A percentile compares a stretch with the other conserved stretches of the same genome.
phyloP scores from a whole-genome alignment of 164 flowering plant species.

The Santalum album region DNA sequence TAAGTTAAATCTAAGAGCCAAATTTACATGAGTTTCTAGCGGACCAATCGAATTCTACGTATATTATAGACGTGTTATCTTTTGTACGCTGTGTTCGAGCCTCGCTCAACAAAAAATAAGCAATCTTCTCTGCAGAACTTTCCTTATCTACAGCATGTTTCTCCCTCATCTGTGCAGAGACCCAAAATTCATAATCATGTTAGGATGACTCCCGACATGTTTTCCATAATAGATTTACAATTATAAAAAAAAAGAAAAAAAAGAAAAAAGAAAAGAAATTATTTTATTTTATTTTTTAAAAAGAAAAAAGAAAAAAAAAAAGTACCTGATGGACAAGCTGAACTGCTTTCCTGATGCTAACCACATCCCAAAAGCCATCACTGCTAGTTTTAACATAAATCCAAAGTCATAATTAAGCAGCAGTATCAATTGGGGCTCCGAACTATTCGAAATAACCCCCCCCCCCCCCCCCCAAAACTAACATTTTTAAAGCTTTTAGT shows the following conservation, averaged over 20 bases:
- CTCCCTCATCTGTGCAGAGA: slow-evolving; percentile 52
- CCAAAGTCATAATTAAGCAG: background rate
- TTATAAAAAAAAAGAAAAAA: too few species aligned
- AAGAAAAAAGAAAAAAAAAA: background rate
- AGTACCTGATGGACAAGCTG: slow-evolving; percentile 79
- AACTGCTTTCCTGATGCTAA: slow-evolving; percentile 59
- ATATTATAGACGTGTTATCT: slow-evolving; percentile 89
- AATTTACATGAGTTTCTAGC: slow-evolving; percentile 38
- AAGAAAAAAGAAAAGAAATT: background rate
- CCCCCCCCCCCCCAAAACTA: too few species aligned
- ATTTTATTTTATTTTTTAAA: too few species aligned
- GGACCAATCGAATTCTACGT: slow-evolving; percentile 53
- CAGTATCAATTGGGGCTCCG: too few species aligned
- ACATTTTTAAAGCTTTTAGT: too few species aligned
- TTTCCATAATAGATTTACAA: too few species aligned
- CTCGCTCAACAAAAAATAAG: slow-evolving; percentile 63
- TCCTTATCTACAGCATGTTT: slow-evolving; percentile 28
- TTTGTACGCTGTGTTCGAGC: slow-evolving; percentile 82
- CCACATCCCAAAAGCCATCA: slow-evolving; percentile 98
- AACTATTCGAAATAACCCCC: too few species aligned
- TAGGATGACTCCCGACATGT: background rate
- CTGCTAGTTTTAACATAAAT: slow-evolving; percentile 31
- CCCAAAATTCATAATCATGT: background rate
- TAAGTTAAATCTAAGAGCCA: slow-evolving; percentile 16
- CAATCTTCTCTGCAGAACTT: slow-evolving; percentile 58